A percentile compares a stretch with the other conserved stretches of the same genome.
These are phyloP conservation scores for Achaetomiella virescens DNA, from an alignment of 495 filamentous ascomycete species.

Conservation along the genomic window DNA sequence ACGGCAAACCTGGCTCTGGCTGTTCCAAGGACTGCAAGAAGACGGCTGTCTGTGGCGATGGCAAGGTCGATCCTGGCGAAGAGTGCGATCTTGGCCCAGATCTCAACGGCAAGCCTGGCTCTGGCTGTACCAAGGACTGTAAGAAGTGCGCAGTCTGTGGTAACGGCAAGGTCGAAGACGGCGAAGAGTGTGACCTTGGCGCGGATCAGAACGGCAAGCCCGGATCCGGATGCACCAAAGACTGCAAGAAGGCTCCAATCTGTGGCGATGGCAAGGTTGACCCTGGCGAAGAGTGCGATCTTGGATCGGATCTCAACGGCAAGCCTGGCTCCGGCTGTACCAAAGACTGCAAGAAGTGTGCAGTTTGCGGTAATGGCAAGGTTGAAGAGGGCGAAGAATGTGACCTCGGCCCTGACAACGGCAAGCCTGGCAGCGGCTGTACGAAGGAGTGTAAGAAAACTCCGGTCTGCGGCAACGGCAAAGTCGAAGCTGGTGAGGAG, in stretches of 20 bases:
- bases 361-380: slow-evolving; percentile 7
- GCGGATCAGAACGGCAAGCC: slow-evolving; percentile 12
- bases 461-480: slow-evolving; percentile 8
- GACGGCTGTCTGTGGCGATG: background rate
- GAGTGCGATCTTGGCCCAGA: slow-evolving; percentile 9
- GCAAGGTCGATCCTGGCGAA: background rate
- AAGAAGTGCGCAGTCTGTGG: slow-evolving; percentile 5
- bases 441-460: background rate
- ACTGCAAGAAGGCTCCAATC: background rate
- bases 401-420: slow-evolving; percentile 13
- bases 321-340: background rate
- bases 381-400: slow-evolving; percentile 10
- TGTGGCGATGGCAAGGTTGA: slow-evolving; percentile 12
- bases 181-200: slow-evolving; percentile 15
- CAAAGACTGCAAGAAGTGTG: slow-evolving; percentile 4
- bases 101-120: slow-evolving; percentile 9
- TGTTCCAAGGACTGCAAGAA: slow-evolving; percentile 8
- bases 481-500: slow-evolving; percentile 1
- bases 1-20: slow-evolving; percentile 5
- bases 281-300: slow-evolving; percentile 11
- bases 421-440: slow-evolving; percentile 9
- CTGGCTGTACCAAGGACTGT: slow-evolving; percentile 9
- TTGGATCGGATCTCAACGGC: slow-evolving; percentile 5
- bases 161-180: slow-evolving; percentile 1
- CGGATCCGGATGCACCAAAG: background rate